Percentiles rank a stretch among this genome's conserved stretches.
Evolutionary conservation across 305 asterid species (phyloP).

Genomic region (Plantago rigida): DNA sequence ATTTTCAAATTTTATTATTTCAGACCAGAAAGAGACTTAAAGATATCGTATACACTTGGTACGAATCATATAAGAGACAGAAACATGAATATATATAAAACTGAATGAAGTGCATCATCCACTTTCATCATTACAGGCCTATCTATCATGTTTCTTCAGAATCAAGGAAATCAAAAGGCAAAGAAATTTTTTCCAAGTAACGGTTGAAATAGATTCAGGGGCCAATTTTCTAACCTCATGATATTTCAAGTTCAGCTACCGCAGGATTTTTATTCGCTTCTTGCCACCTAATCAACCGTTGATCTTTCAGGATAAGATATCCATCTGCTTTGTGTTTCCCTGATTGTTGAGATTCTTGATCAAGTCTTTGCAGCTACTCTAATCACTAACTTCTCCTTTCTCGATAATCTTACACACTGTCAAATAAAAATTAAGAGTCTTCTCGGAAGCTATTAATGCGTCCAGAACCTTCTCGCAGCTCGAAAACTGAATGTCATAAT

Average conservation of each 20-base stretch:
- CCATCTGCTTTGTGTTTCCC: slow-evolving; percentile 82
- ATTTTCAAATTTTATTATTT: no score
- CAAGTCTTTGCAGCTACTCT: slow-evolving; percentile 53
- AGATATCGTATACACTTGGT: no score
- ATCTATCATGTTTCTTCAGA: no score
- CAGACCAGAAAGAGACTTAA: no score
- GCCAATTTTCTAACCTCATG: slow-evolving; percentile 27
- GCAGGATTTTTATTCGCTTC: slow-evolving; percentile 39
- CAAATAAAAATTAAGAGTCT: slow-evolving; percentile 70
- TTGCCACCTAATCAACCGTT: slow-evolving; percentile 30
- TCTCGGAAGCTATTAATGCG: slow-evolving; percentile 57
- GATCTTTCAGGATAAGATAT: slow-evolving; percentile 55
- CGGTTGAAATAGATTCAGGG: not conserved
- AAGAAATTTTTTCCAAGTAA: no score
- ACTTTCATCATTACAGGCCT: no score
- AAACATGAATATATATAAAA: no score
- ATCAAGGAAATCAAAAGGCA: no score
- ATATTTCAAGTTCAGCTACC: slow-evolving; percentile 2
- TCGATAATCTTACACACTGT: slow-evolving; percentile 13
- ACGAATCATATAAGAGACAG: no score
- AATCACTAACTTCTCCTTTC: slow-evolving; percentile 56
- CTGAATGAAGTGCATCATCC: no score
- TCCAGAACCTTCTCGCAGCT: slow-evolving; percentile 75
- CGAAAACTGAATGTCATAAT: slow-evolving; percentile 35
- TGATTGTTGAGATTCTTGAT: slow-evolving; percentile 59